phyloP scores from a whole-genome alignment of 208 protist species.

The Leishmania arabica region DNA sequence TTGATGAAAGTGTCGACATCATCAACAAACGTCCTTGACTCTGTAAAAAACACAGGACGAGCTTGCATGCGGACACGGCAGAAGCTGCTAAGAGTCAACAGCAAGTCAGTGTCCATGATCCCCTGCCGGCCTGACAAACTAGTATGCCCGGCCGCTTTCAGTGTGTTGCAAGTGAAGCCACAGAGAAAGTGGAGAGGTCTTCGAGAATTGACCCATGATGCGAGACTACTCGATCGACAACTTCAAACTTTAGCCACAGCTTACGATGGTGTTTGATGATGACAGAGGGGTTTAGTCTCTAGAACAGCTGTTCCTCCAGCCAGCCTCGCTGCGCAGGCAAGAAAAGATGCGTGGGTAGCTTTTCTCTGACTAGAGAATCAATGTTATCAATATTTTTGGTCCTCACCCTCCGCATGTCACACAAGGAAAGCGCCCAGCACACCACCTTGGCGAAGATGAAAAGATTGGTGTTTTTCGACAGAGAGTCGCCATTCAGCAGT shows the following conservation, averaged over 20 bases:
- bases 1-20: not conserved
- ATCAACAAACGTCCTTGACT: not conserved
- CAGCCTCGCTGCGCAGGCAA: not conserved
- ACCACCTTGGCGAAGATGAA: not conserved
- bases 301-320: not conserved
- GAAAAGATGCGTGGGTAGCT: not conserved
- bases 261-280: not conserved
- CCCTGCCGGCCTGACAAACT: not conserved
- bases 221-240: not conserved
- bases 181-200: not conserved
- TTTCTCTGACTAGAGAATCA: not conserved
- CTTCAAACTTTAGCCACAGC: not conserved
- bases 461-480: not conserved
- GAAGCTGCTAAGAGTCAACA: constrained; percentile 5
- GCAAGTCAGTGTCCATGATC: constrained; percentile 5
- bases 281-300: not conserved
- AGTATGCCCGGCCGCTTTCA: not conserved
- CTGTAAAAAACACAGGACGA: constrained; percentile 3
- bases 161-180: not conserved
- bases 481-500: not conserved
- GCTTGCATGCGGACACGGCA: constrained; percentile 10
- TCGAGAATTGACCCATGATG: not conserved
- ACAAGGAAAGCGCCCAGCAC: not conserved
- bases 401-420: not conserved
- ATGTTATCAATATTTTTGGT: not conserved